A percentile compares a stretch with the other conserved stretches of the same genome.
phyloP scores from a whole-genome alignment of 2,329 filamentous ascomycete species.

The Penicillium brasilianum region DNA sequence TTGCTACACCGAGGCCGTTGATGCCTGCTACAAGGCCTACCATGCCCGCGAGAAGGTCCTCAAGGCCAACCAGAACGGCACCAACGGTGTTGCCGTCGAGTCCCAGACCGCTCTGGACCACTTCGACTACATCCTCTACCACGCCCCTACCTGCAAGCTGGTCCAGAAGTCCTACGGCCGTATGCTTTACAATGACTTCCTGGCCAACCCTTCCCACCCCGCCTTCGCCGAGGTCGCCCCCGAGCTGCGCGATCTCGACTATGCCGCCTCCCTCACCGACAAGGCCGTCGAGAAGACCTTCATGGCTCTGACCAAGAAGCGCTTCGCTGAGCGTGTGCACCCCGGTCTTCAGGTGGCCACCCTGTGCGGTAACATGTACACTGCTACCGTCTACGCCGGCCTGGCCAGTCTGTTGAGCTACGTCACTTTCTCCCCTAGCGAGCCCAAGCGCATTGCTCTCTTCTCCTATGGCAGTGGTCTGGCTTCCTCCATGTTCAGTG shows the following conservation, averaged over 20 bases:
- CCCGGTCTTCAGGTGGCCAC: constrained; percentile 77
- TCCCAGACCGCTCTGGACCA: constrained; percentile 72
- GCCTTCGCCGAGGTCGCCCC: constrained; percentile 75
- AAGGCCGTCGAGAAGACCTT: constrained; percentile 87
- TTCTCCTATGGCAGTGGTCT: constrained; percentile 83
- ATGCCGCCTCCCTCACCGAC: constrained; percentile 78
- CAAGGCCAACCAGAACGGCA: constrained; percentile 53
- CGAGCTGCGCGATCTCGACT: constrained; percentile 78
- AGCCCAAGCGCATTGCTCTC: constrained; percentile 74
- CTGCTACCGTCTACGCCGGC: constrained; percentile 63
- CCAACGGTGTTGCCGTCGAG: constrained; percentile 54
- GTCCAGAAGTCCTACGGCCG: constrained; percentile 85
- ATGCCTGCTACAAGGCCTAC: constrained; percentile 81
- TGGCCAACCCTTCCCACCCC: constrained; percentile 68
- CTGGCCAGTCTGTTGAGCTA: constrained; percentile 66
- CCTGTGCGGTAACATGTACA: constrained; percentile 71
- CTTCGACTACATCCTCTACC: constrained; percentile 84
- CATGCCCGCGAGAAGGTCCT: constrained; percentile 71
- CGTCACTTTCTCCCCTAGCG: constrained; percentile 65
- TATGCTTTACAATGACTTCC: constrained; percentile 84
- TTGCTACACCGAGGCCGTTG: constrained; percentile 81
- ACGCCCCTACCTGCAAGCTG: constrained; percentile 84
- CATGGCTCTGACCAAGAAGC: constrained; percentile 82
- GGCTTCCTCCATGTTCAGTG: constrained; percentile 74
- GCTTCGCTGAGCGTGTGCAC: constrained; percentile 76